Conservation (phyloP, 768 basidiomycete genomes). For the Cystofilobasidium capitatum region DNA sequence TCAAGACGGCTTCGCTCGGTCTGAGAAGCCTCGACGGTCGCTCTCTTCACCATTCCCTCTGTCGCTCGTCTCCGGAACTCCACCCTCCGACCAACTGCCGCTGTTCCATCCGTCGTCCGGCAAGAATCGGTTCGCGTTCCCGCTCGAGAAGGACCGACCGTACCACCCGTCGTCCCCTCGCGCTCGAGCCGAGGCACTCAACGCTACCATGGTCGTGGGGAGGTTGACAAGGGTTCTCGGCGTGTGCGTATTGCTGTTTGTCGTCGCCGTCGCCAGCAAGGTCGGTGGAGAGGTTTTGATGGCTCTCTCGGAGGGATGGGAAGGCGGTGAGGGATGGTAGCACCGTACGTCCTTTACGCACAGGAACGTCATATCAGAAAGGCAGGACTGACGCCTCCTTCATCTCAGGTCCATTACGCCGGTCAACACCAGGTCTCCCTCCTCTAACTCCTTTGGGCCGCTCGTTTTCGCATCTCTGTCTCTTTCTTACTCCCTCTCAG, state of each 20-base stretch:
- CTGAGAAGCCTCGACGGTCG: not conserved
- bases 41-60: not conserved
- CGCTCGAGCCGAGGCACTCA: not conserved
- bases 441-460: no score
- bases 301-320: not conserved
- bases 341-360: no score
- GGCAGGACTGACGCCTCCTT: no score
- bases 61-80: not conserved
- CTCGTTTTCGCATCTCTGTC: no score
- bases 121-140: constrained; percentile 3
- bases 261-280: not conserved
- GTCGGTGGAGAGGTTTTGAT: not conserved
- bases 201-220: not conserved
- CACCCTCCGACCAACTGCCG: not conserved
- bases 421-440: no score
- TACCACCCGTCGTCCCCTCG: not conserved
- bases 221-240: not conserved
- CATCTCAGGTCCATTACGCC: no score
- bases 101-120: not conserved
- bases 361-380: no score
- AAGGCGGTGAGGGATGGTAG: not conserved
- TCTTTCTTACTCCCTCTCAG: no score
- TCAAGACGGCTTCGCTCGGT: not conserved
- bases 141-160: constrained; percentile 4
- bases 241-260: not conserved